Base-by-base conservation (phyloP, 2,329 filamentous ascomycete genomes). In the Emmonsia crescens region DNA sequence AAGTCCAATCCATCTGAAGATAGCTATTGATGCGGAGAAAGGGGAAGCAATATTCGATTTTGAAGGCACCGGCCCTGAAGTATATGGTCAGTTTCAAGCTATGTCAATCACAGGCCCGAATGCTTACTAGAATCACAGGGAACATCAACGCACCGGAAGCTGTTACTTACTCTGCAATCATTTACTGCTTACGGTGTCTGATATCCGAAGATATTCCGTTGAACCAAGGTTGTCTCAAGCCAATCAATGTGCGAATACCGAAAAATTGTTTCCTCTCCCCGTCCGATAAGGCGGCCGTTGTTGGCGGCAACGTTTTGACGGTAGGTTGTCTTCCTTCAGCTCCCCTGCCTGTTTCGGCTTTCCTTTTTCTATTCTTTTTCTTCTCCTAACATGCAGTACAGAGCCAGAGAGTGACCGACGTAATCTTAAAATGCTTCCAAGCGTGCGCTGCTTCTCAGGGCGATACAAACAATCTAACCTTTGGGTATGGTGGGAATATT, bases 221-320 rank as follows among this genome's bases (percentile, higher is more conserved):
- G 3, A 93, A 93, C 75, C 89, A 93, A 76, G 89, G 89, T 62
- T 93, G 89, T 67, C 78, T 93, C 1, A 83, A 83, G 59, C 89
- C 89, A 0, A 86, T 92, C 66, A 78, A 82, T 54, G 85, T 92
- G 68, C 79, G 79, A 57, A 90, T 91, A 63, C 89, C 89, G 0
- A 81, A 83, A 16, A 81, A 83, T 63, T 87, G 84, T 12, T 86
- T 93, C 70, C 82, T 93, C 24, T 86, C 83, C 0, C 89, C 89
- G 0, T 88, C 85, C 0, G 83, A 85, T 68, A 83, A 83, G 57
- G 88, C 89, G 0, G 89, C 89, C 0, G 88, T 92, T 1, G 88
- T 91, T 0, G 89, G 88, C 59, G 88, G 89, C 60, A 93, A 91
- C 69, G 87, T 90, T 0, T 77, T 91, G n/a, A 92, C 89, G 0